Evolutionary conservation across 371 early-diverging fungal species (phyloP), one percentile per base, ranked within the genome.

Genomic region (Amoeboaphelidium protococcarum): DNA sequence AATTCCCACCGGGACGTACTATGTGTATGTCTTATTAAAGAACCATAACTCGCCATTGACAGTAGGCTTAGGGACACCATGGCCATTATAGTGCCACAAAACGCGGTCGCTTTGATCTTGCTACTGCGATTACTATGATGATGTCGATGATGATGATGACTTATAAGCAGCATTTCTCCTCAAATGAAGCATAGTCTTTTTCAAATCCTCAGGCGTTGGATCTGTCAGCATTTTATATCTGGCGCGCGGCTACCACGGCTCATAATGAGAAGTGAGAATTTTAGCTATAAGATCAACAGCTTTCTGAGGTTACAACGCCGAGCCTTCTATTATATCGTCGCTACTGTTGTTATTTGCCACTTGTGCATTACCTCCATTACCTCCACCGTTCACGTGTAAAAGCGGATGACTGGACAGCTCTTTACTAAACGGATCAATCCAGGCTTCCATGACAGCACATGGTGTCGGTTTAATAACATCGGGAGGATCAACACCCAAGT

Each of bases 21-120:
- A 94, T 19, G 92, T 90, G 65, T 84, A 92, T 50, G 74, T 75
- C 52, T 82, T 78, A 67, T 95, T 92, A 55, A 92, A 95, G 27
- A 88, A 92, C 96, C 96, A 95, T 37, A 92, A 76, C 58, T 95
- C 96, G 41, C 96, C 96, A 52, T 82, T 82, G 2, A 70, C 59
- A 1, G 94, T 90, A 2, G 94, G 91, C 48, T 78, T 79, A 13
- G 96, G 96, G 19, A 95, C 94, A 42, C 96, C 96, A 51, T 92
- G 92, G 16, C 96, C 96, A 51, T 95, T 95, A 67, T 92, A 95
- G 56, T 95, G 89, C 53, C 91, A 87, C 47, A 95, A 61, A 37
- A 92, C 74, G 2, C 96, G 70, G 49, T 90, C 91, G 48, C 88
- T 88, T 60, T 86, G n/a, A n/a, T n/a, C n/a, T n/a, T n/a, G n/a